phyloP scores from a whole-genome alignment of 345 rosid genomes.

The Melaleuca quinquenervia region DNA sequence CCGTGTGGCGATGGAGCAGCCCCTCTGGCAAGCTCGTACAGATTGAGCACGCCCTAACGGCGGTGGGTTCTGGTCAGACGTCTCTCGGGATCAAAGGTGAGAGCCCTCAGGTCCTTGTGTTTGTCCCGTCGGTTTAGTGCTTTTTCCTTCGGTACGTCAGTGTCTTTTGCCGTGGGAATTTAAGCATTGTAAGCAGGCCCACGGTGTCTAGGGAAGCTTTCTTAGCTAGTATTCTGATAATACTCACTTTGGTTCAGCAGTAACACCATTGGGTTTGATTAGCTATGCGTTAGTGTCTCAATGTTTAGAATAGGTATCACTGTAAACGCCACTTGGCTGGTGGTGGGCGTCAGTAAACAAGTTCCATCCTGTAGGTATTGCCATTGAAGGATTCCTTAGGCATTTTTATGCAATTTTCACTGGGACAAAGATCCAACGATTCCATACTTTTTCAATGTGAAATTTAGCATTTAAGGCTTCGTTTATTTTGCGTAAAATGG shows the following conservation, averaged over 20 bases:
- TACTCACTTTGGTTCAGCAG: neutral
- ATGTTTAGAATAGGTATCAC: neutral
- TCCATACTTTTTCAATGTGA: neutral
- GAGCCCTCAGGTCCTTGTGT: neutral
- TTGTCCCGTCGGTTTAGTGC: neutral
- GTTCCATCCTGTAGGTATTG: neutral
- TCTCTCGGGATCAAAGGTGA: constrained; percentile 90
- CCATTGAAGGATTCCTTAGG: neutral
- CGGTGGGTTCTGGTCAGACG: constrained; percentile 94
- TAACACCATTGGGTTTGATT: neutral
- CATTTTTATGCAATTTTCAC: neutral
- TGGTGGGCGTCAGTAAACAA: neutral
- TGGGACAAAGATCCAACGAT: neutral
- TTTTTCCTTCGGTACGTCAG: neutral
- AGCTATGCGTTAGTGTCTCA: neutral
- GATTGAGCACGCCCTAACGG: constrained; percentile 92
- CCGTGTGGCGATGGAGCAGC: constrained; percentile 15
- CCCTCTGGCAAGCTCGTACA: constrained; percentile 99
- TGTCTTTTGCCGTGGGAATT: neutral
- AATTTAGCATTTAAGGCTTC: neutral
- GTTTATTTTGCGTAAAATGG: no score
- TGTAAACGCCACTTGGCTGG: neutral
- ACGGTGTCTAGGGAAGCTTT: neutral
- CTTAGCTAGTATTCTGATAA: neutral
- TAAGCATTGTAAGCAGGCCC: neutral